These are phyloP conservation scores for Pseudonectria buxi DNA, from an alignment of 2,329 filamentous ascomycete species.

Conservation along the genomic window DNA sequence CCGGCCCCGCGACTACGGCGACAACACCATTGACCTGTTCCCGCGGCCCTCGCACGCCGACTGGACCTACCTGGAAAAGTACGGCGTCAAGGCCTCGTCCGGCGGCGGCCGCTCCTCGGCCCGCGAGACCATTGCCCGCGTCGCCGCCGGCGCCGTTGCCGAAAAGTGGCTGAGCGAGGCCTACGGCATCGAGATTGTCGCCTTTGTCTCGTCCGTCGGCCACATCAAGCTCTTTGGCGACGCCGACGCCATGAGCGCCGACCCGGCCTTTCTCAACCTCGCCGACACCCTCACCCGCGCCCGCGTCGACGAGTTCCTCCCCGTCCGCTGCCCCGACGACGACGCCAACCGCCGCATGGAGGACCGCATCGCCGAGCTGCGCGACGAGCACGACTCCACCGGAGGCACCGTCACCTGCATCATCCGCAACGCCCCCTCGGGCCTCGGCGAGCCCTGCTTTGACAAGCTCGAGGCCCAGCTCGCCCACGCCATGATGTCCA, in stretches of 20 bases:
- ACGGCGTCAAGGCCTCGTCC: conserved; percentile 84
- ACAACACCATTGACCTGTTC: conserved; percentile 83
- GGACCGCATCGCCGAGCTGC: conserved; percentile 67
- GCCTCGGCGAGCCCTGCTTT: conserved; percentile 89
- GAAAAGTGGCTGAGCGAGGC: conserved; percentile 83
- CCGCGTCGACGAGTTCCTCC: conserved; percentile 75
- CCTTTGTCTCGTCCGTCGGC: conserved; percentile 83
- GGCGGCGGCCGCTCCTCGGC: conserved; percentile 87
- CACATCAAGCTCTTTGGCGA: conserved; percentile 32
- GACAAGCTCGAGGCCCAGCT: conserved; percentile 91
- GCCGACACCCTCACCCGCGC: conserved; percentile 65
- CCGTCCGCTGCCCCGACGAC: conserved; percentile 76
- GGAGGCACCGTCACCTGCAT: conserved; percentile 94
- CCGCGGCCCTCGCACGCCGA: conserved; percentile 91
- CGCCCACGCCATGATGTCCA: conserved; percentile 89
- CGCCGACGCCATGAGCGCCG: conserved; percentile 51
- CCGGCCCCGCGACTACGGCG: conserved; percentile 83
- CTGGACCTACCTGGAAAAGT: conserved; percentile 96
- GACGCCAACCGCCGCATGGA: conserved; percentile 65
- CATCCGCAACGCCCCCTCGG: conserved; percentile 75
- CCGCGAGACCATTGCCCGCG: conserved; percentile 89
- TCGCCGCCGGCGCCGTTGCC: conserved; percentile 84
- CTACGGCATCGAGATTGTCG: conserved; percentile 84
- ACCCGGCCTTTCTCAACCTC: conserved; percentile 72
- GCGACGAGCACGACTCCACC: conserved; percentile 78